phyloP scores from a whole-genome alignment of 1,139 yeast species.

The Magnusiomyces suaveolens region DNA sequence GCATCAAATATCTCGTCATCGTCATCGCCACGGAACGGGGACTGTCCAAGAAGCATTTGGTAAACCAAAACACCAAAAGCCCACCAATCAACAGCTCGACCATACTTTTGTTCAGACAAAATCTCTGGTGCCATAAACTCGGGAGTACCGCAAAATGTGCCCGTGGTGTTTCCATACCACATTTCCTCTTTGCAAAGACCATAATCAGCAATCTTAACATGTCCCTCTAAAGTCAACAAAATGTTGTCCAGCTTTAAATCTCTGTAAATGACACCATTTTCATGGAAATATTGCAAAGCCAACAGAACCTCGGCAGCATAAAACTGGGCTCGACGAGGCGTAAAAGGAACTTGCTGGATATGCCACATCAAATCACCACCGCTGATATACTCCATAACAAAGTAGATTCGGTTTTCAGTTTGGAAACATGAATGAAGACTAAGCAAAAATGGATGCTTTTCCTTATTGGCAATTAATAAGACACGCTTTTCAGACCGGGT shows the following conservation, averaged over 20 bases:
- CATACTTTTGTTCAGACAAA: slow-evolving; percentile 81
- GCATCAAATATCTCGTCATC: slow-evolving; percentile 98
- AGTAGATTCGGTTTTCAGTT: slow-evolving; percentile 91
- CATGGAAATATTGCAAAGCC: slow-evolving; percentile 88
- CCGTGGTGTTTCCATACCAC: slow-evolving; percentile 86
- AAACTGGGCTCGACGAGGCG: slow-evolving; percentile 86
- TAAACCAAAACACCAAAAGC: slow-evolving; percentile 93
- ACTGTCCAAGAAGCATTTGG: slow-evolving; percentile 92
- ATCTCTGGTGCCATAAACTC: slow-evolving; percentile 99
- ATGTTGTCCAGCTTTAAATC: slow-evolving; percentile 93
- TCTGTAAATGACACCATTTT: slow-evolving; percentile 90
- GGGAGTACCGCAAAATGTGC: slow-evolving; percentile 98
- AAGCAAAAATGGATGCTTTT: slow-evolving; percentile 84
- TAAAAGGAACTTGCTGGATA: slow-evolving; percentile 82
- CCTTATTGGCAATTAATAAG: slow-evolving; percentile 79
- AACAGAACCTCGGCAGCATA: slow-evolving; percentile 93
- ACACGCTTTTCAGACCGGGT: slow-evolving; percentile 90
- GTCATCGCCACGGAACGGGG: slow-evolving; percentile 97
- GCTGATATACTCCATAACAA: slow-evolving; percentile 94
- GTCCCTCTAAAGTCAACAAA: slow-evolving; percentile 82
- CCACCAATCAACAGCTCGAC: slow-evolving; percentile 98
- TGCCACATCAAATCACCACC: slow-evolving; percentile 99
- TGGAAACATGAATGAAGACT: slow-evolving; percentile 93
- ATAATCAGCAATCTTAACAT: slow-evolving; percentile 90
- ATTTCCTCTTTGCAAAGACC: slow-evolving; percentile 94